Base-by-base conservation (phyloP, 306 rosid genomes). In the Lupinus albus region DNA sequence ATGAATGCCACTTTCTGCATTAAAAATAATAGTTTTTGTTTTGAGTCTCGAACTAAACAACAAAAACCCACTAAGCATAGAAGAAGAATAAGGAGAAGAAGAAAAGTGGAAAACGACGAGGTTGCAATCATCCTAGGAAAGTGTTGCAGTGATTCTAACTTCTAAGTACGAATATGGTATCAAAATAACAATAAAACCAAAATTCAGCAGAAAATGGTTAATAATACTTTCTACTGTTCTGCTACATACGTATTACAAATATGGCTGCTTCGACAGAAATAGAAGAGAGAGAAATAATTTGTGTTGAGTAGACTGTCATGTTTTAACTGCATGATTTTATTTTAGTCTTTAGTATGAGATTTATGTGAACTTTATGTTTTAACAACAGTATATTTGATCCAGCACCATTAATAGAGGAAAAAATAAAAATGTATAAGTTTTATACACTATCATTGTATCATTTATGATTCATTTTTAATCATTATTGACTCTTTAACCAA, bases 31-130 rank as follows among this genome's bases (percentile, higher is more conserved):
- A 5, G 63, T 9, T 64, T 67, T 17, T 49, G 50, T 47, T 78
- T 70, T 66, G 18, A 39, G 47, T 76, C 72, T 77, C 71, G 77
- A 79, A 80, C 78, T 78, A 72, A 66, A 81, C 58, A 86, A 71
- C 79, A 69, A 56, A 81, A 79, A 61, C 7, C 67, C 61, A 61
- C 64, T 21, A 49, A 72, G 85, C 18, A 78, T 85, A 68, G 42
- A 38, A 78, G 86, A 68, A 68, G 42, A 38, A 78, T 85, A 64
- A 79, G 45, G 46, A 71, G 85, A 10, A 76, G 86, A 61, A 72
- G 87, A 49, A 59, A 69, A 75, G 78, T 33, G 81, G 74, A 79
- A 84, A 81, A 84, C 77, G 88, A 86, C 85, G 87, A 84, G 80
- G 82, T 62, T 42, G 11, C 47, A 38, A 7, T 73, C n/a, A 78